Evolutionary conservation across 75 land plant genomes (phyloP), one percentile per base, ranked within the genome.

Genomic region (Pinus albicaulis): DNA sequence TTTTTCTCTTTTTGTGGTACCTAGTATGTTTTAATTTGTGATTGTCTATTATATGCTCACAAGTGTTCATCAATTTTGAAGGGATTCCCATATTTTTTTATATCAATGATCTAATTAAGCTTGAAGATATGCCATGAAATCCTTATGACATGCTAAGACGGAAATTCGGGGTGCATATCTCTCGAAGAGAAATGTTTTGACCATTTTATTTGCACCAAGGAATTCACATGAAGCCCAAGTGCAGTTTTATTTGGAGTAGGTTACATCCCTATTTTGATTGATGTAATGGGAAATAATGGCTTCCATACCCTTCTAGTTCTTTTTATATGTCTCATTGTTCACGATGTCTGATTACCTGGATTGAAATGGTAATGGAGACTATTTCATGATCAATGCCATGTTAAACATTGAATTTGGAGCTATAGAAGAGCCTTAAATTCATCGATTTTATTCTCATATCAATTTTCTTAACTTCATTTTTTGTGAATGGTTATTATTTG

Each of bases 241-340:
- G 28, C 96, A 95, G 76, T 95, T 95, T 85, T 95, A 92, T 55
- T 83, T 94, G 34, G 98, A 94, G 72, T 82, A 92, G 74, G 98
- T 91, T 68, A n/a, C n/a, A 92, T 94, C 8, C 98, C 96, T 80
- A 92, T 93, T 53, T 89, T 95, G 58, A 93, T 95, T 75, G 96
- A 93, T 73, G 93, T 91, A 74, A 82, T 91, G 92, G 95, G 38
- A 84, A 86, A 10, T 80, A 89, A 34, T 76, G 82, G 38, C 74
- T 91, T 36, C 94, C 96, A 41, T 93, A 91, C 61, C 96, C 96
- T 55, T 80, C 96, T 56, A 81, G 92, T 41, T 85, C 93, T 31
- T 93, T 93, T 86, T 94, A 93, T 76, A 91, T 93, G 93, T 90
- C 92, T 73, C 96, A 93, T 60, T 93, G 94, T 79, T 93, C 96